Base-by-base conservation (phyloP, 495 filamentous ascomycete species). In the Daldinia concentrica region DNA sequence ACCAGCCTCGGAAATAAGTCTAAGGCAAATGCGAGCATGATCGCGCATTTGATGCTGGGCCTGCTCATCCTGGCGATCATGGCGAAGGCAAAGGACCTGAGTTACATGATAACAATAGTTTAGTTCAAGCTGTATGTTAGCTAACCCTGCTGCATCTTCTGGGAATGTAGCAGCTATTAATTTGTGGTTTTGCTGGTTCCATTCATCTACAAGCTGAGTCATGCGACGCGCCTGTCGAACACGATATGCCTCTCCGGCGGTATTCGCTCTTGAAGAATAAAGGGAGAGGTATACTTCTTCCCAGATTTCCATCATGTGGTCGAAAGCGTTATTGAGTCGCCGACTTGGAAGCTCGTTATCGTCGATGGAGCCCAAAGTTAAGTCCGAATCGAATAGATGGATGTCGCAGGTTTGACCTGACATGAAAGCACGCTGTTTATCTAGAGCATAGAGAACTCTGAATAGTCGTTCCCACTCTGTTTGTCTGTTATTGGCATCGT, bases 271-370 rank as follows among this genome's bases (percentile, higher is more conserved):
- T 17, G 43, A 26, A 2, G 52, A 58, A 24, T 72, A 72, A 36
- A 72, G 69, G 4, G 55, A 61, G 26, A 72, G 24, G 30, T 72
- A 72, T 12, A 72, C 55, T 26, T 72, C 69, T 17, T 72, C 69
- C 69, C 69, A 72, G 3, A 72, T 72, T 8, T 30, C 57, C 69
- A 72, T 72, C n/a, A 72, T 57, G 29, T 68, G 43, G 56, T 72
- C 45, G 62, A 66, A 62, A 12, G 57, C 64, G 43, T 59, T 22
- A 15, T n/a, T 68, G 52, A 72, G 6, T 30, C 26, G 22, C 11
- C n/a, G 51, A n/a, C 27, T 51, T 19, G 64, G 51, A 1, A 7
- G 15, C 5, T 64, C 59, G 12, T 36, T 32, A 9, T 55, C n/a
- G 1, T 12, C n/a, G 19, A 24, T 51, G 12, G 34, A 9, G 24